phyloP scores from a whole-genome alignment of 257 asterid species.

The Coffea canephora region DNA sequence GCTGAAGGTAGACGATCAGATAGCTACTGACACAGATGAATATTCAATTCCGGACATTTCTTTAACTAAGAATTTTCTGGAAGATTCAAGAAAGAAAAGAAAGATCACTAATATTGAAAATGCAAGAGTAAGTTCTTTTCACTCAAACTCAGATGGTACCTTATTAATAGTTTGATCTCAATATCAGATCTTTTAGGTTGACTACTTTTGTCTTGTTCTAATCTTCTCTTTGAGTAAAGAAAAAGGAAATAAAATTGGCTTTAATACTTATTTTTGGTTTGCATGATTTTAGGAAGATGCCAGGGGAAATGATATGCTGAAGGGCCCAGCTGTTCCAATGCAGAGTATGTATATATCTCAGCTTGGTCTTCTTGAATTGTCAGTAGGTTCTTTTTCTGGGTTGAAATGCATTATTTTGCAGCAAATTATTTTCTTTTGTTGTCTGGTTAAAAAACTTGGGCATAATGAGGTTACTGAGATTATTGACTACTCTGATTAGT shows the following conservation, averaged over 20 bases:
- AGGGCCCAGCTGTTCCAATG: slow-evolving; percentile 32
- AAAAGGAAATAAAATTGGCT: background rate
- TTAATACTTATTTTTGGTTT: slow-evolving; percentile 4
- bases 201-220: background rate
- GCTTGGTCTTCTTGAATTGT: background rate
- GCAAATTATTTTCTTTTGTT: background rate
- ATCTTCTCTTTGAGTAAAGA: background rate
- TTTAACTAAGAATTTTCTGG: slow-evolving; percentile 25
- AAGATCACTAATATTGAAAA: slow-evolving; percentile 38
- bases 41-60: slow-evolving; percentile 25
- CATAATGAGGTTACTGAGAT: background rate
- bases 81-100: slow-evolving; percentile 45
- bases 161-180: background rate
- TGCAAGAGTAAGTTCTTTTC: slow-evolving; percentile 42
- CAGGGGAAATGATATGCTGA: slow-evolving; percentile 22
- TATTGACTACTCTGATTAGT: background rate
- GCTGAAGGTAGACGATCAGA: slow-evolving; percentile 16
- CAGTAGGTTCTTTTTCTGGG: background rate
- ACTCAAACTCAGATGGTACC: slow-evolving; percentile 1
- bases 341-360: slow-evolving; percentile 10
- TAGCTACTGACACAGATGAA: slow-evolving; percentile 25
- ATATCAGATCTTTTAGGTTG: background rate
- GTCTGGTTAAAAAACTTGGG: background rate
- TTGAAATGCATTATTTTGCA: background rate
- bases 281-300: slow-evolving; percentile 42